Conservation (phyloP, 2,329 filamentous ascomycete species). For the Alternaria hordeiaustralica region DNA sequence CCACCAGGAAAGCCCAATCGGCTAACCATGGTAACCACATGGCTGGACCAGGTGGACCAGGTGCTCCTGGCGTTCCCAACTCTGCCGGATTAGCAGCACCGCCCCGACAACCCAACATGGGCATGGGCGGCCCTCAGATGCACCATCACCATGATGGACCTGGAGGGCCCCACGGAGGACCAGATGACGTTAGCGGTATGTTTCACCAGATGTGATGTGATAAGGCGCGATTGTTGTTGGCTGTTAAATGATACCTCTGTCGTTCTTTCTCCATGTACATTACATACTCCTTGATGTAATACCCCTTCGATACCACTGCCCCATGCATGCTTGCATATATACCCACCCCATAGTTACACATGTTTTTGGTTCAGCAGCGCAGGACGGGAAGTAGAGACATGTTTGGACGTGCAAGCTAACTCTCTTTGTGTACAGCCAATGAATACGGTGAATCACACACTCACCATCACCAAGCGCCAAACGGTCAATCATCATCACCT, state of each 20-base stretch:
- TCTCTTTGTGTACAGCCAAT: slow-evolving; percentile 60
- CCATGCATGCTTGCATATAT: slow-evolving; percentile 40
- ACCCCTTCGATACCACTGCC: slow-evolving; percentile 48
- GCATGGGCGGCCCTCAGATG: slow-evolving; percentile 69
- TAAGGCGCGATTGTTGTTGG: slow-evolving; percentile 45
- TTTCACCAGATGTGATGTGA: slow-evolving; percentile 83
- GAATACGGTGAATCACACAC: slow-evolving; percentile 66
- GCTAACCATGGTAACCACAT: slow-evolving; percentile 68
- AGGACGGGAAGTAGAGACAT: slow-evolving; percentile 25
- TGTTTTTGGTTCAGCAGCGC: slow-evolving; percentile 37
- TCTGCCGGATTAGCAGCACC: slow-evolving; percentile 66
- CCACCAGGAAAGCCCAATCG: slow-evolving; percentile 76
- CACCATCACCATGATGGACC: slow-evolving; percentile 77
- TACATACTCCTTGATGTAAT: slow-evolving; percentile 53
- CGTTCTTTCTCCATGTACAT: slow-evolving; percentile 52
- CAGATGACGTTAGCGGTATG: slow-evolving; percentile 94
- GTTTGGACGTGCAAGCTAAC: slow-evolving; percentile 52
- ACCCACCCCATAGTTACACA: slow-evolving; percentile 27
- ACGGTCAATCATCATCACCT: slow-evolving; percentile 60
- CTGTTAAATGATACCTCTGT: slow-evolving; percentile 51
- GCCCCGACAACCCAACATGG: slow-evolving; percentile 70
- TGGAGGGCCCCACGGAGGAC: slow-evolving; percentile 70
- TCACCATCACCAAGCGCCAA: slow-evolving; percentile 70
- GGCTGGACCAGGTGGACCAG: slow-evolving; percentile 66
- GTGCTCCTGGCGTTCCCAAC: slow-evolving; percentile 69